phyloP scores from a whole-genome alignment of 2,329 filamentous ascomycete species.

The Trematosphaeria pertusa region DNA sequence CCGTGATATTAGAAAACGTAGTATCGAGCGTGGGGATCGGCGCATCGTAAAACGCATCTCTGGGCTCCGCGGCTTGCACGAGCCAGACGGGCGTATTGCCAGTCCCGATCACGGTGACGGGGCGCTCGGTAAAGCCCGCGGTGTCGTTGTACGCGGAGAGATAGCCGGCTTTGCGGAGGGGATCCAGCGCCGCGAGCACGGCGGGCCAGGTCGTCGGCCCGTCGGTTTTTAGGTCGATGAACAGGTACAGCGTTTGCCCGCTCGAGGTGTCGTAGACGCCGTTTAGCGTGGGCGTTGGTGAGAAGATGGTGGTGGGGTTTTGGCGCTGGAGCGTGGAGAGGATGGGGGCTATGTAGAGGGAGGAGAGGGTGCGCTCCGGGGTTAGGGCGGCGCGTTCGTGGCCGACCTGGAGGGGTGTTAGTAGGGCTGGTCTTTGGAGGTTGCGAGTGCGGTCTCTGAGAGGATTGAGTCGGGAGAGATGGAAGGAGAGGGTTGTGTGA shows the following conservation, averaged over 20 bases:
- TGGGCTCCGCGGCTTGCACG: conserved; percentile 48
- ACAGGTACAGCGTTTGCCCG: conserved; percentile 68
- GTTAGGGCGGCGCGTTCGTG: conserved; percentile 63
- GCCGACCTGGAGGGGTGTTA: conserved; percentile 54
- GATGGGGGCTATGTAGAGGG: conserved; percentile 67
- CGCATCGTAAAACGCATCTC: conserved; percentile 67
- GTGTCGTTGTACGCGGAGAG: conserved; percentile 60
- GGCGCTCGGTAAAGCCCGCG: conserved; percentile 53
- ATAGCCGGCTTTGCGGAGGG: conserved; percentile 61
- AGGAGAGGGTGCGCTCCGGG: conserved; percentile 60
- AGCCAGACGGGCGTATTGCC: conserved; percentile 55
- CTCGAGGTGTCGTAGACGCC: conserved; percentile 67
- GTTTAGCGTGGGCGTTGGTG: conserved; percentile 56
- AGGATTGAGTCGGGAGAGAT: too few species aligned
- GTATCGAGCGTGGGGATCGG: conserved; percentile 56
- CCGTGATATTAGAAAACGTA: conserved; percentile 54
- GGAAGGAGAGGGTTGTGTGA: too few species aligned
- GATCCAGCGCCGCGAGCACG: conserved; percentile 63
- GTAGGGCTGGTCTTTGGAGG: not conserved
- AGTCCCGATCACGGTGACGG: conserved; percentile 69
- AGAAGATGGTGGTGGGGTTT: conserved; percentile 62
- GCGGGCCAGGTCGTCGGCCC: conserved; percentile 63
- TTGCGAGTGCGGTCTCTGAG: not conserved
- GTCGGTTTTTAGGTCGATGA: conserved; percentile 69
- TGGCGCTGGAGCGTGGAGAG: conserved; percentile 62